Percentiles rank a stretch among this genome's conserved stretches.
Conservation (phyloP, 1,284 basidiomycete species). For the Hemileia vastatrix region DNA sequence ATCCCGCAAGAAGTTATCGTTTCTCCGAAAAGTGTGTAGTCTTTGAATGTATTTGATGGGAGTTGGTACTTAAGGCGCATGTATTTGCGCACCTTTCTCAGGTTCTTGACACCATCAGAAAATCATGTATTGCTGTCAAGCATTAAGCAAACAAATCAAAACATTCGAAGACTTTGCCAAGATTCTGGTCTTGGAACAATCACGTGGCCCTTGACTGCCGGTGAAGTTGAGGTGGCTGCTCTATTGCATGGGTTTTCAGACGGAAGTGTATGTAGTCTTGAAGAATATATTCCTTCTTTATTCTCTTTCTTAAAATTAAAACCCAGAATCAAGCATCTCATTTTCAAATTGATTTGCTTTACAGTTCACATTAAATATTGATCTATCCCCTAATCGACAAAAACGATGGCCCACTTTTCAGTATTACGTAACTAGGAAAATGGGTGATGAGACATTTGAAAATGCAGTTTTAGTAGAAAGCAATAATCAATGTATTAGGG, state of each 20-base stretch:
- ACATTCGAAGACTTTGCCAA: not conserved
- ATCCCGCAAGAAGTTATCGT: slow-evolving; percentile 22
- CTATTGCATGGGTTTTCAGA: slow-evolving; percentile 20
- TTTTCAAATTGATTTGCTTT: not conserved
- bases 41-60: not conserved
- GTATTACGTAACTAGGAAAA: slow-evolving; percentile 12
- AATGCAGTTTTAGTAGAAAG: slow-evolving; percentile 6
- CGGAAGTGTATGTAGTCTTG: not conserved
- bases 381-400: not conserved
- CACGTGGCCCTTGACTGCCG: slow-evolving; percentile 15
- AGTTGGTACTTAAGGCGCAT: not conserved
- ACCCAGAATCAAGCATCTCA: not conserved
- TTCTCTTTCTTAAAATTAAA: not conserved
- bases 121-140: slow-evolving; percentile 5
- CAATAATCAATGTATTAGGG: not conserved
- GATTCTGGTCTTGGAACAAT: not conserved
- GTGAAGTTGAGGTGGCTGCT: slow-evolving; percentile 16
- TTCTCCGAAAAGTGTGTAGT: slow-evolving; percentile 17
- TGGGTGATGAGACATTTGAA: slow-evolving; percentile 17
- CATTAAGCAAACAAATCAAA: not conserved
- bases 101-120: slow-evolving; percentile 10
- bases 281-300: not conserved
- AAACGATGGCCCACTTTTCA: slow-evolving; percentile 11
- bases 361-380: not conserved
- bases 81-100: not conserved